Conservation (phyloP, 257 asterid genomes). For the Solanum rostratum region DNA sequence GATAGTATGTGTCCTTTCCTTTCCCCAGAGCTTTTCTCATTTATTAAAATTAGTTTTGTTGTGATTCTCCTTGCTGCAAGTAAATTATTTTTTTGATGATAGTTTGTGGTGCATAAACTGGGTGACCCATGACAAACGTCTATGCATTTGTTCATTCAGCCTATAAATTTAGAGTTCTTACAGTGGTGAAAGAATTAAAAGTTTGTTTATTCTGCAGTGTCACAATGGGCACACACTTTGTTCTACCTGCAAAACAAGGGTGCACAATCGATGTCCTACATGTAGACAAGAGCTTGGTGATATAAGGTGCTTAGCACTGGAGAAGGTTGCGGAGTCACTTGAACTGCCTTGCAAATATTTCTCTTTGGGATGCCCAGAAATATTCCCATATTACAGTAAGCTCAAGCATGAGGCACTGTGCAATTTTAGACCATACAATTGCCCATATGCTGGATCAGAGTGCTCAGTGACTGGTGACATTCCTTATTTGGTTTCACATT, state of each 20-base stretch:
- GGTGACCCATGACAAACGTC: background rate
- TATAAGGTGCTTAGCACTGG: constrained; percentile 81
- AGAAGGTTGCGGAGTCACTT: constrained; percentile 76
- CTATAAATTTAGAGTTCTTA: background rate
- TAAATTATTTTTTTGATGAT: background rate
- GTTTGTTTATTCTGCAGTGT: constrained; percentile 37
- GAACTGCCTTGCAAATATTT: constrained; percentile 75
- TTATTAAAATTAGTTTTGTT: background rate
- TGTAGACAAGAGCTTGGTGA: constrained; percentile 95
- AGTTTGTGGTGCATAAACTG: background rate
- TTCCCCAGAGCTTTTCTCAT: background rate
- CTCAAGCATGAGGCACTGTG: constrained; percentile 65
- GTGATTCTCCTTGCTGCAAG: background rate
- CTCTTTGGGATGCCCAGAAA: constrained; percentile 70
- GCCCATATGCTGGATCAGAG: constrained; percentile 84
- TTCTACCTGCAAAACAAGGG: constrained; percentile 80
- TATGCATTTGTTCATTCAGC: background rate
- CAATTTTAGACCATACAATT: constrained; percentile 57
- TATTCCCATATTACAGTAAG: constrained; percentile 75
- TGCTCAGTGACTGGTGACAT: constrained; percentile 62
- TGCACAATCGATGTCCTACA: constrained; percentile 78
- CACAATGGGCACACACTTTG: constrained; percentile 90
- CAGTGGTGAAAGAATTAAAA: background rate
- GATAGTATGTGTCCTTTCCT: background rate
- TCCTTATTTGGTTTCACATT: constrained; percentile 63